phyloP scores from a whole-genome alignment of 768 basidiomycete genomes.

The Favolaschia claudopus region DNA sequence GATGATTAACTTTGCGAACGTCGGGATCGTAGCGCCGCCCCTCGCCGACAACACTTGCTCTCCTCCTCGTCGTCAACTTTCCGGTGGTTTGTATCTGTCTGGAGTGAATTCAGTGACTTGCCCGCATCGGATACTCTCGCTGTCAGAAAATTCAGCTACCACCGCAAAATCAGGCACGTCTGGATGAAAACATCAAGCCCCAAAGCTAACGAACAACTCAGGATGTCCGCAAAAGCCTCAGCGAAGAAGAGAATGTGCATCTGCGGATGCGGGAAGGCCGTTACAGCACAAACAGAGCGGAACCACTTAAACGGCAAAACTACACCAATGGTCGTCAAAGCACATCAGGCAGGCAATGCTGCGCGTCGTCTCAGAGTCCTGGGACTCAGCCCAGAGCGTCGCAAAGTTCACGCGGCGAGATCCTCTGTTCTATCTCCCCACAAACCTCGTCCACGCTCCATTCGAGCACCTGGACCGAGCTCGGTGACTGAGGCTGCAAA shows the following conservation, averaged over 20 bases:
- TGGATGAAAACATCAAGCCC: background rate
- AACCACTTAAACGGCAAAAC: slow-evolving; percentile 8
- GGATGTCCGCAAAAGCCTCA: background rate
- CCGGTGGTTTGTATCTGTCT: no score
- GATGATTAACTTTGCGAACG: background rate
- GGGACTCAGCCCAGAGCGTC: slow-evolving; percentile 1
- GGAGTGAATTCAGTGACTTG: no score
- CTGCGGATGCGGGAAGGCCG: background rate
- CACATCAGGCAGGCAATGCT: background rate
- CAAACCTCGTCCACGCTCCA: background rate
- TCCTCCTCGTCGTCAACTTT: no score
- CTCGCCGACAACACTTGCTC: no score
- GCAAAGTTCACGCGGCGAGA: background rate
- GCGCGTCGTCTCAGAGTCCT: background rate
- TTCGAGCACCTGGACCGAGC: background rate
- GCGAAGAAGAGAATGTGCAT: background rate
- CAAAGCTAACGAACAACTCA: background rate
- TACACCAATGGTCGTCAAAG: background rate
- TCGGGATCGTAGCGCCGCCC: background rate
- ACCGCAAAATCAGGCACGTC: background rate
- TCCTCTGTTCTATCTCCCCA: background rate
- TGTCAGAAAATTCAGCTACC: no score
- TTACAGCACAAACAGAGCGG: background rate
- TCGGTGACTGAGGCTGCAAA: no score
- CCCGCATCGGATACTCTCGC: no score